These are phyloP conservation scores for Naganishia friedmannii DNA, from an alignment of 768 basidiomycete species.

Conservation along the genomic window DNA sequence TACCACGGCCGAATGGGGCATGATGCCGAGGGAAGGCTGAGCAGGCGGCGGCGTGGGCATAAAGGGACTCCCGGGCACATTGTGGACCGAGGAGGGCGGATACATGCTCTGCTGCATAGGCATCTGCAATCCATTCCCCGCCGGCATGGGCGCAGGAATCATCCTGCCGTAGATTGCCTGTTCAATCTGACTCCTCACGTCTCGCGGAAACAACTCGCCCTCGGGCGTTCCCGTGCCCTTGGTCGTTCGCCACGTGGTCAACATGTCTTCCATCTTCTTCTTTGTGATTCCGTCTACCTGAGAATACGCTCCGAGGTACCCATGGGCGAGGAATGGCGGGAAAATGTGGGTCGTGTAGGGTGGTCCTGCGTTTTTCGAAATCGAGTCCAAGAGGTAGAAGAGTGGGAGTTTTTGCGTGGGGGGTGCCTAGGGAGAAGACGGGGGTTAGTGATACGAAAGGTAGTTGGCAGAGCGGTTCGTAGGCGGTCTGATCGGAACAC, in stretches of 20 bases:
- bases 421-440: conserved; percentile 63
- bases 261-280: conserved; percentile 97
- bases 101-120: conserved; percentile 20
- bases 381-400: conserved; percentile 92
- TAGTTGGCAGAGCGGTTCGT: background rate
- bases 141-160: conserved; percentile 10
- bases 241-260: conserved; percentile 88
- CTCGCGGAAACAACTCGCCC: conserved; percentile 75
- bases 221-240: conserved; percentile 62
- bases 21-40: conserved; percentile 1
- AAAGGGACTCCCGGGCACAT: conserved; percentile 8
- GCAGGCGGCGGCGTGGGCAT: conserved; percentile 31
- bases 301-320: conserved; percentile 84
- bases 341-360: conserved; percentile 82
- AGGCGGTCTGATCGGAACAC: background rate
- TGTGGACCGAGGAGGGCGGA: conserved; percentile 1
- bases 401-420: conserved; percentile 86
- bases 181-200: conserved; percentile 78
- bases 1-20: conserved; percentile 18
- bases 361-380: conserved; percentile 91
- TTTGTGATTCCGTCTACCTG: conserved; percentile 79
- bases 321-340: conserved; percentile 70
- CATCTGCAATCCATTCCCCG: background rate
- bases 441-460: conserved; percentile 15
- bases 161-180: conserved; percentile 52